Base-by-base conservation (phyloP, 2,329 filamentous ascomycete genomes). In the Penicillium sp. region DNA sequence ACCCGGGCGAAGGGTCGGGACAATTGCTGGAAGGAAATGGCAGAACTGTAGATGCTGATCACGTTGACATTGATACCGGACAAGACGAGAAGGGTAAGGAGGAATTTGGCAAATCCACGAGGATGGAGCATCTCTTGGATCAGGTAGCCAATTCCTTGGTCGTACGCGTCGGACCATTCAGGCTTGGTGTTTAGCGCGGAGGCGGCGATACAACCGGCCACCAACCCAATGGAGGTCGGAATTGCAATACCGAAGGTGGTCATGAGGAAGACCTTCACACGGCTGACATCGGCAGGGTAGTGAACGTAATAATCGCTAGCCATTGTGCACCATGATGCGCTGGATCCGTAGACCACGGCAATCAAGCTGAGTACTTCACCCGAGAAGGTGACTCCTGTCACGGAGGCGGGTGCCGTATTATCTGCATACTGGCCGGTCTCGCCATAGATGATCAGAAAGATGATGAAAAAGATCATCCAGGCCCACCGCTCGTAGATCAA, bases 381-480 rank as follows among this genome's bases (percentile, higher is more conserved):
- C 22, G 69, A 57, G 33, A 70, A 60, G 27, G 54, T 63, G 26
- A 68, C 52, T 13, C 65, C 62, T 2, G 76, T 70, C 2, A 71
- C 71, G 4, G 71, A 60, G 3, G 76, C 70, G 3, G 72, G 72
- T 2, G 74, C 70, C 8, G 64, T 61, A 54, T 73, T 69, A 61
- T 81, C 75, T 5, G 77, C 79, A 45, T 74, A 75, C 22, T 66
- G 61, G 29, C 74, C 79, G 1, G 75, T 73, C 66, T 81, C 75
- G 46, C 77, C 79, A 58, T 79, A 80, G 63, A 83, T 77, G 64
- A 82, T 75, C 63, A 82, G 63, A 63, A 82, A 82, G 48, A 58
- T 63, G 33, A 72, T 55, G 47, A 72, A 70, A 56, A 68, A 68
- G 44, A 71, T 47, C 21, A 69, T 55, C 70, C 70, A 73, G 22